These are phyloP conservation scores for Verruconis gallopava DNA, from an alignment of 2,329 filamentous ascomycete species.

Conservation along the genomic window DNA sequence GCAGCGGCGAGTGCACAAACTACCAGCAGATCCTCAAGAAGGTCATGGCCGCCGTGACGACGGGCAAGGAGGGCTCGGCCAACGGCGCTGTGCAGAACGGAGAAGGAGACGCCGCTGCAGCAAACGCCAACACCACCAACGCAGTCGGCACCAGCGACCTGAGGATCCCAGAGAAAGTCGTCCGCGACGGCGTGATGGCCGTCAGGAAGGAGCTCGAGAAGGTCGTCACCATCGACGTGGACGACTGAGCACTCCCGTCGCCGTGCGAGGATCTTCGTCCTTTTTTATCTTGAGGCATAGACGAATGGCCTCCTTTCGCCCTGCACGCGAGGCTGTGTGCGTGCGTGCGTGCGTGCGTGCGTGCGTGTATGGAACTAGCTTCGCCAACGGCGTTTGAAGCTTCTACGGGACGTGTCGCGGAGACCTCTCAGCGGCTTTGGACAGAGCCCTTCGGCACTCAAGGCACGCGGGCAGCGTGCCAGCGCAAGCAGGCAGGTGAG, in stretches of 20 bases:
- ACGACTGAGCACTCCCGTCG: conserved; percentile 15
- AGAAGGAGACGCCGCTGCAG: conserved; percentile 16
- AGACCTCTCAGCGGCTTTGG: too few species aligned
- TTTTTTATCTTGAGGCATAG: too few species aligned
- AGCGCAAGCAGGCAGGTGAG: too few species aligned
- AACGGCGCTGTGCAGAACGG: conserved; percentile 11
- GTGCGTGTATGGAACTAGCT: too few species aligned
- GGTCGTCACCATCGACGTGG: conserved; percentile 34
- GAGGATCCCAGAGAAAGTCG: conserved; percentile 34
- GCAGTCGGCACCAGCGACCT: conserved; percentile 27
- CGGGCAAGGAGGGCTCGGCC: conserved; percentile 16
- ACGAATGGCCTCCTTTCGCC: too few species aligned
- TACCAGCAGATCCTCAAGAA: conserved; percentile 43
- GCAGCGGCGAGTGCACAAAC: conserved; percentile 42
- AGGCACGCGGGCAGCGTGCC: too few species aligned
- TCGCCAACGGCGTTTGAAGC: too few species aligned
- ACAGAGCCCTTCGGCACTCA: too few species aligned
- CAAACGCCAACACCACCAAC: conserved; percentile 21
- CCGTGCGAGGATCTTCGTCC: too few species aligned
- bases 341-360: too few species aligned
- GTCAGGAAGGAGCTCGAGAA: conserved; percentile 40
- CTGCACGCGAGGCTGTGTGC: too few species aligned
- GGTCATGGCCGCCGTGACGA: conserved; percentile 26
- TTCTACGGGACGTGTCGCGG: too few species aligned
- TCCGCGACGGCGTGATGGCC: conserved; percentile 37